Evolutionary conservation across 2,329 filamentous ascomycete genomes (phyloP).

Genomic region (Salinomyces thailandicus): DNA sequence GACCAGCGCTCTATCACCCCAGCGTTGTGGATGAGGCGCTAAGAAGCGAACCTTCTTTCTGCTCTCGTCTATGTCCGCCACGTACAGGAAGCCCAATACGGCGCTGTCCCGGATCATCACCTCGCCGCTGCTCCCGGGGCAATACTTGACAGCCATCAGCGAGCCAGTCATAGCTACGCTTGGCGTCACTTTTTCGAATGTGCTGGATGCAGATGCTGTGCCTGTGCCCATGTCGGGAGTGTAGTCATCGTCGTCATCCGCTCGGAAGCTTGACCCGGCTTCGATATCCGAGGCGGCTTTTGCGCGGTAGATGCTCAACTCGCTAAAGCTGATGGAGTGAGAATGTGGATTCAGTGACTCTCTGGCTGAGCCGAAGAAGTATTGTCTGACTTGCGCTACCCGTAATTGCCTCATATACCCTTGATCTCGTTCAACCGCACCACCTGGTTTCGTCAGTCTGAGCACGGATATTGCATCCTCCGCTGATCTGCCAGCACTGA

Average conservation of each 20-base stretch:
- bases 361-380: slow-evolving; percentile 73
- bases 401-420: slow-evolving; percentile 61
- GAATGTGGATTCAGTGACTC: slow-evolving; percentile 77
- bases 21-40: slow-evolving; percentile 69
- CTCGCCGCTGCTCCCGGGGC: slow-evolving; percentile 51
- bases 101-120: slow-evolving; percentile 68
- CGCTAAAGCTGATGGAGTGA: slow-evolving; percentile 68
- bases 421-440: slow-evolving; percentile 67
- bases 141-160: slow-evolving; percentile 72
- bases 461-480: slow-evolving; percentile 62
- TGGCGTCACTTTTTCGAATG: slow-evolving; percentile 46
- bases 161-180: slow-evolving; percentile 64
- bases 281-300: slow-evolving; percentile 10
- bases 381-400: slow-evolving; percentile 73
- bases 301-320: slow-evolving; percentile 53
- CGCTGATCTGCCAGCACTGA: slow-evolving; percentile 39
- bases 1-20: slow-evolving; percentile 70
- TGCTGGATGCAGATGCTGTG: slow-evolving; percentile 7
- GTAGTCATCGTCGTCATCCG: slow-evolving; percentile 35
- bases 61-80: slow-evolving; percentile 80
- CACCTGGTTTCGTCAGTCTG: slow-evolving; percentile 72
- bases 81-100: slow-evolving; percentile 87
- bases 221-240: slow-evolving; percentile 19
- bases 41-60: slow-evolving; percentile 71
- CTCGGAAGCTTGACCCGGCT: neutral